phyloP scores from a whole-genome alignment of 768 basidiomycete genomes.

The Termitomyces sp. region DNA sequence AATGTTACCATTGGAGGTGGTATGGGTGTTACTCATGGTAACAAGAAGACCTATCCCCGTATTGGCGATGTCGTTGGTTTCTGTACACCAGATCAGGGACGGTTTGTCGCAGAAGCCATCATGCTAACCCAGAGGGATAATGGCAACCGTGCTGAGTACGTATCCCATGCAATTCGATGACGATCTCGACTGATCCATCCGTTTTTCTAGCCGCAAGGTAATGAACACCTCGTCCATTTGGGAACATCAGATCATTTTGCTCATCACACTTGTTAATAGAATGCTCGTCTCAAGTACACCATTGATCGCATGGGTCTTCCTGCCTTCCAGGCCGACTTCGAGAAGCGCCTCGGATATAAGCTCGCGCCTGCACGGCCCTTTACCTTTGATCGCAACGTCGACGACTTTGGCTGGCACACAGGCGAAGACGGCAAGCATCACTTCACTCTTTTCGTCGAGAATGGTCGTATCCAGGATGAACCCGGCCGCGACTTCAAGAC shows the following conservation, averaged over 20 bases:
- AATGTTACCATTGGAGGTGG: constrained; percentile 94
- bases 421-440: constrained; percentile 88
- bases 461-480: constrained; percentile 95
- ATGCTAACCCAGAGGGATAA: constrained; percentile 94
- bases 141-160: constrained; percentile 91
- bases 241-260: background rate
- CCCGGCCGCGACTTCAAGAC: constrained; percentile 89
- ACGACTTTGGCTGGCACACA: constrained; percentile 91
- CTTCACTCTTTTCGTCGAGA: constrained; percentile 94
- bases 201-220: constrained; percentile 50
- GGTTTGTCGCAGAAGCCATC: constrained; percentile 85
- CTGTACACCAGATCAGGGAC: constrained; percentile 84
- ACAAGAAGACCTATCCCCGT: constrained; percentile 98
- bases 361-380: constrained; percentile 73
- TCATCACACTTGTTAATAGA: constrained; percentile 34
- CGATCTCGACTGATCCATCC: background rate
- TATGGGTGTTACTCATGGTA: constrained; percentile 99
- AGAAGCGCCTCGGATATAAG: constrained; percentile 78
- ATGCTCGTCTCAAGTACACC: constrained; percentile 94
- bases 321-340: constrained; percentile 85
- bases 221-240: background rate
- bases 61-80: constrained; percentile 87
- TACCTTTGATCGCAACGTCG: constrained; percentile 84
- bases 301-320: constrained; percentile 93
- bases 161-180: constrained; percentile 11